Percentiles rank a stretch among this genome's conserved stretches.
Evolutionary conservation across 352 stramenopile genomes (phyloP).

Genomic region (Phytophthora ohioensis): DNA sequence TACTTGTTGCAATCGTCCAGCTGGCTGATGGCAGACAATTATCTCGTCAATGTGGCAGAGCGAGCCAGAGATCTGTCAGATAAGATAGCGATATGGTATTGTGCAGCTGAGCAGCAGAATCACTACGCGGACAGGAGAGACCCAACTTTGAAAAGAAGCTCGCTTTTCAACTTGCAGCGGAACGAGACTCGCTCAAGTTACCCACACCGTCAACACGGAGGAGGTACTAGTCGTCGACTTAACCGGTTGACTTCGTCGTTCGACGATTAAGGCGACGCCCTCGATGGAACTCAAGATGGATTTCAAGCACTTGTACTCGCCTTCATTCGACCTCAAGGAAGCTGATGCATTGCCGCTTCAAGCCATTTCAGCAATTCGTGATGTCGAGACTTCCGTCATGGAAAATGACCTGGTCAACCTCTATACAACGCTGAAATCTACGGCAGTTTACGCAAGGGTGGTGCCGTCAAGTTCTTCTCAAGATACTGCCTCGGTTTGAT

Average conservation of each 20-base stretch:
- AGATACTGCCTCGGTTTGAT: constrained; percentile 46
- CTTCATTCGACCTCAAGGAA: constrained; percentile 24
- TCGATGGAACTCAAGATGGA: constrained; percentile 26
- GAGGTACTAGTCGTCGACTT: constrained; percentile 35
- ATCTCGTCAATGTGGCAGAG: constrained; percentile 22
- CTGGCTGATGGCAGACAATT: background rate
- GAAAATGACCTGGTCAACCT: constrained; percentile 28
- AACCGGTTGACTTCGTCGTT: constrained; percentile 20
- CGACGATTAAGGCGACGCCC: constrained; percentile 21
- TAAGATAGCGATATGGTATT: constrained; percentile 21
- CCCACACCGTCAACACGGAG: constrained; percentile 15
- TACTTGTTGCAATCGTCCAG: background rate
- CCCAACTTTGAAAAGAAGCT: background rate
- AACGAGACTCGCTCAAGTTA: constrained; percentile 20
- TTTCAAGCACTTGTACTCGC: constrained; percentile 30
- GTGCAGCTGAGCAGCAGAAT: constrained; percentile 23
- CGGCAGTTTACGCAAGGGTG: constrained; percentile 54
- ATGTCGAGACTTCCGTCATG: constrained; percentile 23
- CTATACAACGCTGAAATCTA: constrained; percentile 73
- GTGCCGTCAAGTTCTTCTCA: constrained; percentile 51
- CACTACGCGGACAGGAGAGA: background rate
- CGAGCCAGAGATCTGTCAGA: constrained; percentile 24
- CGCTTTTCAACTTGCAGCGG: constrained; percentile 30
- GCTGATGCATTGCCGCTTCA: constrained; percentile 7
- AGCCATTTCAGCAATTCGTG: background rate